phyloP scores from a whole-genome alignment of 2,329 filamentous ascomycete genomes.

The Ophiostoma sp. region DNA sequence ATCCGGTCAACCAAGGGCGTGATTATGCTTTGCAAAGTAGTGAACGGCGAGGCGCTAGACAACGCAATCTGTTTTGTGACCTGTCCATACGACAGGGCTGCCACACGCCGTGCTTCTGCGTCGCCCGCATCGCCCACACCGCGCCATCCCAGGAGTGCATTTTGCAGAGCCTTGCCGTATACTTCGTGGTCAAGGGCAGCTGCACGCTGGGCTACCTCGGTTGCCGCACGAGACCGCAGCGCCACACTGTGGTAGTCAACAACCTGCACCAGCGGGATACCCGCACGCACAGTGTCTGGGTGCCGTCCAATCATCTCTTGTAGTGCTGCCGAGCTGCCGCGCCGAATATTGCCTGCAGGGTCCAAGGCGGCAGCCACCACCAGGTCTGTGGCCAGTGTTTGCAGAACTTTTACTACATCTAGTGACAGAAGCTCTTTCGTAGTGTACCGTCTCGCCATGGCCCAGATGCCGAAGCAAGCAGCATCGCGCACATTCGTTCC shows the following conservation, averaged over 20 bases:
- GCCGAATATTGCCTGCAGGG: constrained; percentile 84
- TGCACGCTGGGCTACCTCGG: constrained; percentile 66
- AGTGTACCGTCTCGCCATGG: constrained; percentile 77
- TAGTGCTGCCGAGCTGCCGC: constrained; percentile 85
- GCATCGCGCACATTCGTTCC: constrained; percentile 92
- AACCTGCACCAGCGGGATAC: constrained; percentile 78
- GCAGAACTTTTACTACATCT: constrained; percentile 48
- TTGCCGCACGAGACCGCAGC: constrained; percentile 73
- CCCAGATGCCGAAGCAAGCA: constrained; percentile 94
- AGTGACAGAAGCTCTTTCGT: constrained; percentile 69
- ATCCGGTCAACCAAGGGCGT: constrained; percentile 30
- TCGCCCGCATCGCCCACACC: constrained; percentile 77
- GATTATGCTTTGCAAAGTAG: not conserved
- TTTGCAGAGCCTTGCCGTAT: constrained; percentile 63
- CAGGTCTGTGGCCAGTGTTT: constrained; percentile 74
- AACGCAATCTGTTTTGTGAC: constrained; percentile 40
- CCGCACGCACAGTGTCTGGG: constrained; percentile 73
- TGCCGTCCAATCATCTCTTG: constrained; percentile 93
- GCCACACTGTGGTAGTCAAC: constrained; percentile 94
- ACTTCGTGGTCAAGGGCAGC: constrained; percentile 58
- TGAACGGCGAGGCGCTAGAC: not conserved
- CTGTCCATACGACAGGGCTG: constrained; percentile 63
- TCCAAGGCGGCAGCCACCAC: constrained; percentile 79
- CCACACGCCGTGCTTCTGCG: constrained; percentile 63
- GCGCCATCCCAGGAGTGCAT: constrained; percentile 74